A percentile compares a stretch with the other conserved stretches of the same genome.
Evolutionary conservation across 1,284 basidiomycete genomes (phyloP).

Genomic region (Lentinus polychrous): DNA sequence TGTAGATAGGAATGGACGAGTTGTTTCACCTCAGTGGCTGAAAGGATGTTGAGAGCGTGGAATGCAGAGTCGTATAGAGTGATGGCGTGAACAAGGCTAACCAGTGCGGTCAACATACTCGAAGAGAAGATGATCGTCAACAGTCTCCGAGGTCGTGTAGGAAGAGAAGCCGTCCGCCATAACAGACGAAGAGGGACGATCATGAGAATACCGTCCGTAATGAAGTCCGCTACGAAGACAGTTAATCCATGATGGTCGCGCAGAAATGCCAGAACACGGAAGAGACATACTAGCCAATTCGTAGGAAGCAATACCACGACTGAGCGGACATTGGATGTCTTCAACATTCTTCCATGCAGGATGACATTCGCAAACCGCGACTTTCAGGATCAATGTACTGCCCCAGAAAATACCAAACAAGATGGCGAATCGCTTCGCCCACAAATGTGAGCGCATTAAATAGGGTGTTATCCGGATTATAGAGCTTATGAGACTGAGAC

Average conservation of each 20-base stretch:
- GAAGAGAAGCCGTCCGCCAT: constrained; percentile 15
- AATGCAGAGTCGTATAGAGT: constrained; percentile 16
- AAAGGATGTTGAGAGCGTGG: constrained; percentile 15
- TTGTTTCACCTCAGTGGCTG: constrained; percentile 16
- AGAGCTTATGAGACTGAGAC: constrained; percentile 25
- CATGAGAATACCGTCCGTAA: constrained; percentile 21
- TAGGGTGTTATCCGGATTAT: constrained; percentile 23
- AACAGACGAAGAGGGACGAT: constrained; percentile 21
- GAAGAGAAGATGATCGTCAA: constrained; percentile 22
- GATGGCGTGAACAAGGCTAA: constrained; percentile 19
- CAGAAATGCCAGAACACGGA: neutral
- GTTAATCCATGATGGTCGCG: neutral
- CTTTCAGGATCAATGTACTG: constrained; percentile 19
- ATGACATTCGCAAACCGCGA: constrained; percentile 18
- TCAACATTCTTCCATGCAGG: constrained; percentile 17
- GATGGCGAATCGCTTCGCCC: constrained; percentile 13
- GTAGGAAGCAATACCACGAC: constrained; percentile 16
- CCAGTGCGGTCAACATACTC: constrained; percentile 19
- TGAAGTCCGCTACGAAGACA: constrained; percentile 18
- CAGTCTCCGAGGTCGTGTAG: constrained; percentile 12
- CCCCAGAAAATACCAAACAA: constrained; percentile 22
- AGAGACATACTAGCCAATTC: constrained; percentile 23
- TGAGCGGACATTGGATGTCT: constrained; percentile 22
- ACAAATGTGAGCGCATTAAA: constrained; percentile 16
- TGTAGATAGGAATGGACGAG: neutral